Evolutionary conservation across 1,284 basidiomycete genomes (phyloP).

Genomic region (Tilletia setariae): DNA sequence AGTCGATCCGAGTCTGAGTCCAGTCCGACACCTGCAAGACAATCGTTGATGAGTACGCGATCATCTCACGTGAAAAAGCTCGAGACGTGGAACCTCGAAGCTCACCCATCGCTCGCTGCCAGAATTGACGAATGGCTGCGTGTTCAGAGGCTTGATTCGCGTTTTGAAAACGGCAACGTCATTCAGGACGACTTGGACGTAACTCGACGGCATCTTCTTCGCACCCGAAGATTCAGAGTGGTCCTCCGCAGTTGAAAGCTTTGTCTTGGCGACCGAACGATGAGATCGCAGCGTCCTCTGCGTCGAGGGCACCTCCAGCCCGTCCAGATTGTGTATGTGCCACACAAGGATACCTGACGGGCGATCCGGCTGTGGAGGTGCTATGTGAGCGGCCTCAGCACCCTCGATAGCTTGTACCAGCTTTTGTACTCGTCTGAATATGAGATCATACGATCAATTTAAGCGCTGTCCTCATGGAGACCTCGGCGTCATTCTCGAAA

Average conservation of each 20-base stretch:
- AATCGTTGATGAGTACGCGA: background rate
- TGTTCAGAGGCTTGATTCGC: slow-evolving; percentile 42
- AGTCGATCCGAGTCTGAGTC: slow-evolving; percentile 15
- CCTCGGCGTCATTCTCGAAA: slow-evolving; percentile 12
- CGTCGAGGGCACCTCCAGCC: slow-evolving; percentile 35
- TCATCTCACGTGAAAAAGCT: too few species aligned
- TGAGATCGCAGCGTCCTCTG: slow-evolving; percentile 29
- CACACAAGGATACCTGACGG: slow-evolving; percentile 44
- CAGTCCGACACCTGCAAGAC: slow-evolving; percentile 11
- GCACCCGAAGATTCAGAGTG: background rate
- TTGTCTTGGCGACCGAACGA: background rate
- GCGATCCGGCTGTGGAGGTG: slow-evolving; percentile 30
- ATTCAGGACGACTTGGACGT: slow-evolving; percentile 47
- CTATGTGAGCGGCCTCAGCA: slow-evolving; percentile 30
- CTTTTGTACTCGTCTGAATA: slow-evolving; percentile 29
- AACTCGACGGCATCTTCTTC: slow-evolving; percentile 40
- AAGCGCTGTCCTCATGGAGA: background rate
- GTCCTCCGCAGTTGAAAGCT: background rate
- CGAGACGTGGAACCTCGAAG: background rate
- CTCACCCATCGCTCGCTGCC: slow-evolving; percentile 41
- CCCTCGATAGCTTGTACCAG: slow-evolving; percentile 37
- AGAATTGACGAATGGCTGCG: slow-evolving; percentile 46
- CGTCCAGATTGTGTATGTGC: slow-evolving; percentile 44
- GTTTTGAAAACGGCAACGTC: slow-evolving; percentile 48
- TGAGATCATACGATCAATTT: background rate